Conservation (phyloP, 192 early-diverging fungal species). For the Gamsiella multidivaricata region DNA sequence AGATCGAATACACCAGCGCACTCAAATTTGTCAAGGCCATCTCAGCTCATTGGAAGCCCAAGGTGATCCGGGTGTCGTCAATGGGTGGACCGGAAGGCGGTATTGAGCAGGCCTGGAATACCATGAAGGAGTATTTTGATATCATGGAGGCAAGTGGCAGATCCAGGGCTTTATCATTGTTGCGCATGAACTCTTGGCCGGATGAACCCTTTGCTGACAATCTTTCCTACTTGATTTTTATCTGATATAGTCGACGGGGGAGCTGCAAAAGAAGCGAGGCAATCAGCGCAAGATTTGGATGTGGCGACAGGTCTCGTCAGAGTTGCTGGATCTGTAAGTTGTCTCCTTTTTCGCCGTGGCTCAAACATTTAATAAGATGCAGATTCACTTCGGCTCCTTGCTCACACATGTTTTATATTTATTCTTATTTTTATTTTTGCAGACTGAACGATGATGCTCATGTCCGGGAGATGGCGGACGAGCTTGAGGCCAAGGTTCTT, state of each 20-base stretch:
- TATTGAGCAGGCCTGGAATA: constrained; percentile 68
- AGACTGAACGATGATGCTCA: constrained; percentile 56
- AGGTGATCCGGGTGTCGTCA: constrained; percentile 70
- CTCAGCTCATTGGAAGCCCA: constrained; percentile 57
- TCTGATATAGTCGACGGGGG: constrained; percentile 40
- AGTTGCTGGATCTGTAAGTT: constrained; percentile 67
- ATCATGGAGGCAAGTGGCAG: constrained; percentile 59
- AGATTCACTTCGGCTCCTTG: no score
- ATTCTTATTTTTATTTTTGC: not conserved
- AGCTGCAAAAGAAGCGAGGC: constrained; percentile 61
- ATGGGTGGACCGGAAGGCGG: constrained; percentile 58
- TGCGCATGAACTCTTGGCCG: no score
- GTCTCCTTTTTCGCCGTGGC: no score
- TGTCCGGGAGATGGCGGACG: constrained; percentile 47
- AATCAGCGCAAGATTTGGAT: constrained; percentile 73
- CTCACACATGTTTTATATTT: not conserved
- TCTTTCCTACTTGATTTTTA: not conserved
- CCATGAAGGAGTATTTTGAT: constrained; percentile 67
- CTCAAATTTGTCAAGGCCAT: constrained; percentile 71
- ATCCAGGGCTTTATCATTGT: no score
- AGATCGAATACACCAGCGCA: constrained; percentile 76
- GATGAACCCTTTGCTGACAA: no score
- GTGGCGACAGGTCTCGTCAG: constrained; percentile 75
- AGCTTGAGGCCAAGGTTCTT: constrained; percentile 59
- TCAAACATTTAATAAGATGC: no score